Base-by-base conservation (phyloP, 192 early-diverging fungal genomes). In the Coemansia sp. region DNA sequence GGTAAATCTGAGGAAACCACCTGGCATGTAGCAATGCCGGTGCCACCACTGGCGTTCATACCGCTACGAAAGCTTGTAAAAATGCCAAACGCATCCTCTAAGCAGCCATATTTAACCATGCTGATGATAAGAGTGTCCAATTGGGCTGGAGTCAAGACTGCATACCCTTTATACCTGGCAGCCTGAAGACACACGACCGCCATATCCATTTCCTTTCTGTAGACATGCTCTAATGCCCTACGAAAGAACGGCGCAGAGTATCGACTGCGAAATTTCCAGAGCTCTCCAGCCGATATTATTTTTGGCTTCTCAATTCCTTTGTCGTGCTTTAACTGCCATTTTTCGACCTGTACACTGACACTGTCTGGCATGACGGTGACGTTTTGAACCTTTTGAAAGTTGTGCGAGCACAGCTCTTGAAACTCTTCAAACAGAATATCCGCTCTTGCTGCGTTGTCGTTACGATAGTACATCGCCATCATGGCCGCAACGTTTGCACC, bases 381-480 rank as follows among this genome's bases (percentile, higher is more conserved):
- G 15, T 48, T 26, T 20, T 40, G 48, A 12, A 71, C 64, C 4
- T 29, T 12, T 13, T 58, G 21, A 65, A 69, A 77, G 3, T 23
- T 28, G 18, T 28, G n/a, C 8, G 31, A 30, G 66, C 75, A 77
- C 18, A 3, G 2, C 0, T 37, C 64, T 4, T 21, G 16, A 58
- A 66, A 72, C 23, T 51, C 49, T 21, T 37, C 52, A 53, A 72
- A 68, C 6, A 71, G 25, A 7, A 61, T 42, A 1, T 68, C 63
- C 15, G 75, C 75, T 6, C 28, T 58, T 29, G n/a, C 21, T 9
- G 29, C 10, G 3, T 71, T 59, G 21, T 59, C 62, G 0, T 31
- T 3, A 6, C 70, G 75, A 33, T 77, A 77, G 62, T 72, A 68
- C 75, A 77, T 68, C 21, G 66, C 52, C 66, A 77, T 77, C 70